These are phyloP conservation scores for Triticum monococcum DNA, from an alignment of 176 grass and related monocot species.

Conservation along the genomic window DNA sequence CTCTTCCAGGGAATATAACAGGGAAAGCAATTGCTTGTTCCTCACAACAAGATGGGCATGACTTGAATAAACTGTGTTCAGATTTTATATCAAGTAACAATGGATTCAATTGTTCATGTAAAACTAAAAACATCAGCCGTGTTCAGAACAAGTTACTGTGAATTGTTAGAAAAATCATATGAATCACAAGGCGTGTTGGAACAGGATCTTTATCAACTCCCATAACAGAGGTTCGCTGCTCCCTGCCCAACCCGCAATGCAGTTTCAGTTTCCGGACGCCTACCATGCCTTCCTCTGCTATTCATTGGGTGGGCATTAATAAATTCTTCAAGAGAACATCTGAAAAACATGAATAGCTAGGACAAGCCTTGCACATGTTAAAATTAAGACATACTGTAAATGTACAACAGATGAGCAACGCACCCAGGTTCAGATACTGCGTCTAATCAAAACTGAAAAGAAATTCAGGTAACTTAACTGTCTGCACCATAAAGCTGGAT, in stretches of 20 bases:
- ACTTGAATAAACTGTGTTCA: too few species aligned
- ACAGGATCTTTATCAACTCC: not conserved
- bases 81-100: too few species aligned
- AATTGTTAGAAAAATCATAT: not conserved
- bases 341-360: not conserved
- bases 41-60: too few species aligned
- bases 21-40: too few species aligned
- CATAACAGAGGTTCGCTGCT: not conserved
- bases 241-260: not conserved
- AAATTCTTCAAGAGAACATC: not conserved
- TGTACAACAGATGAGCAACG: not conserved
- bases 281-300: not conserved
- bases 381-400: not conserved
- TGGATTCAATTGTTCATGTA: too few species aligned
- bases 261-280: not conserved
- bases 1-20: too few species aligned
- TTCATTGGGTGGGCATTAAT: not conserved
- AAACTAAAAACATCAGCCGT: too few species aligned
- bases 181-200: not conserved
- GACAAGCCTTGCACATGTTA: not conserved
- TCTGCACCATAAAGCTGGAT: not conserved
- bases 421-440: not conserved
- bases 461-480: not conserved
- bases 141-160: too few species aligned
- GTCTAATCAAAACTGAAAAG: not conserved